A percentile compares a stretch with the other conserved stretches of the same genome.
Evolutionary conservation across 1,284 basidiomycete genomes (phyloP).

Genomic region (Ganoderma sinense): DNA sequence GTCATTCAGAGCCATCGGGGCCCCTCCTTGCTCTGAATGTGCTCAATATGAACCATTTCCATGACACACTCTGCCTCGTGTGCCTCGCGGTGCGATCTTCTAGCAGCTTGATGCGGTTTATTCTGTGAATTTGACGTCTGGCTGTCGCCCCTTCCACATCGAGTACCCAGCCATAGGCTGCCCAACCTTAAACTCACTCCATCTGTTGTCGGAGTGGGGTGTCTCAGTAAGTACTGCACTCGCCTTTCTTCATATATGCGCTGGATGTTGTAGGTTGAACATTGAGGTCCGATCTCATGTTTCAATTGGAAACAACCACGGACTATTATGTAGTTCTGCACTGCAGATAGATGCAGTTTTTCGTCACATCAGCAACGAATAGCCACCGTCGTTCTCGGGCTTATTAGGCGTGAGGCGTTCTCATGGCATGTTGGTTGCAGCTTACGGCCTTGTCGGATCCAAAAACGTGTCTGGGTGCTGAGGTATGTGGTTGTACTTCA

Average conservation of each 20-base stretch:
- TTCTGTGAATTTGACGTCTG: neutral
- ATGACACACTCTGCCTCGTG: neutral
- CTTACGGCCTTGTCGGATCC: neutral
- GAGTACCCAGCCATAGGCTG: neutral
- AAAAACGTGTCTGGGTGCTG: neutral
- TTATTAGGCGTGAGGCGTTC: neutral
- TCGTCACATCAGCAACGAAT: neutral
- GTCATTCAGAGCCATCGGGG: too few relatives aligned
- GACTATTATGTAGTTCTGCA: neutral
- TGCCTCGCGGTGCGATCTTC: neutral
- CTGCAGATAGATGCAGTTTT: neutral
- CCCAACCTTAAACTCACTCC: neutral
- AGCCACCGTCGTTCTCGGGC: neutral
- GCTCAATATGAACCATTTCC: neutral
- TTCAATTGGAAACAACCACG: neutral
- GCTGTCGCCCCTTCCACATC: neutral
- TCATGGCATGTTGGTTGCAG: neutral
- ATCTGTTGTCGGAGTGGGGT: neutral
- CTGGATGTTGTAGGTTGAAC: neutral
- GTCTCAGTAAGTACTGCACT: neutral
- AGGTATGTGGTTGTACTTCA: neutral
- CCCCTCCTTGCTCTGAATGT: neutral
- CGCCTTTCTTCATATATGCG: neutral
- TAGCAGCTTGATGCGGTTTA: neutral
- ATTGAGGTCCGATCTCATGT: too few relatives aligned